phyloP scores from a whole-genome alignment of 2,329 filamentous ascomycete genomes.

The Aureobasidium sp. region DNA sequence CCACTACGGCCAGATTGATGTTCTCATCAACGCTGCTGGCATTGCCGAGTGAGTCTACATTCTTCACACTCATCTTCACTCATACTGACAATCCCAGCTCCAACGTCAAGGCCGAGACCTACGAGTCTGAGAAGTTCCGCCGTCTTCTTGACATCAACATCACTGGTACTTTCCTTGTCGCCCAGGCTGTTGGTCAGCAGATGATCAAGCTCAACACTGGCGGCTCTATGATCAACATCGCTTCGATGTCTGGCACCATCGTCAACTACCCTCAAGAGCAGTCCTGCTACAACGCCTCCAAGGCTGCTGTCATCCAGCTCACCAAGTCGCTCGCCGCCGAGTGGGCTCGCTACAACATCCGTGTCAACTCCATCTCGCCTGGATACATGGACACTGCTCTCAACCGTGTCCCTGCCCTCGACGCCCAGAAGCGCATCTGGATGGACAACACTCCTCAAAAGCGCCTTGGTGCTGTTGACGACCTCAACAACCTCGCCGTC shows the following conservation, averaged over 20 bases:
- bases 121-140: conserved; percentile 68
- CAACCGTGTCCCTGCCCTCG: conserved; percentile 69
- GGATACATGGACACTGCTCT: conserved; percentile 83
- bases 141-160: conserved; percentile 77
- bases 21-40: conserved; percentile 73
- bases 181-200: conserved; percentile 46
- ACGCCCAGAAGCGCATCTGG: conserved; percentile 79
- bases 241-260: conserved; percentile 50
- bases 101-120: conserved; percentile 75
- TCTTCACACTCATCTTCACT: neutral
- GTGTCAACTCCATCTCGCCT: conserved; percentile 77
- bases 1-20: conserved; percentile 62
- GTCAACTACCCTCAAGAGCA: conserved; percentile 62
- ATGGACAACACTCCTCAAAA: conserved; percentile 65
- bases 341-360: conserved; percentile 74
- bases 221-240: conserved; percentile 68
- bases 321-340: conserved; percentile 76
- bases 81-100: conserved; percentile 40
- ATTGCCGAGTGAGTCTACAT: conserved; percentile 58
- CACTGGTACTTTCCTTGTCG: conserved; percentile 70
- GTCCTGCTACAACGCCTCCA: conserved; percentile 76
- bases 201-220: conserved; percentile 68
- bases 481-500: conserved; percentile 70
- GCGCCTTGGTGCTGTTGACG: conserved; percentile 64
- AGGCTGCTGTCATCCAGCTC: conserved; percentile 71